Evolutionary conservation across 306 rosid species (phyloP), one percentile per base, ranked within the genome.

Genomic region (Parietaria judaica): DNA sequence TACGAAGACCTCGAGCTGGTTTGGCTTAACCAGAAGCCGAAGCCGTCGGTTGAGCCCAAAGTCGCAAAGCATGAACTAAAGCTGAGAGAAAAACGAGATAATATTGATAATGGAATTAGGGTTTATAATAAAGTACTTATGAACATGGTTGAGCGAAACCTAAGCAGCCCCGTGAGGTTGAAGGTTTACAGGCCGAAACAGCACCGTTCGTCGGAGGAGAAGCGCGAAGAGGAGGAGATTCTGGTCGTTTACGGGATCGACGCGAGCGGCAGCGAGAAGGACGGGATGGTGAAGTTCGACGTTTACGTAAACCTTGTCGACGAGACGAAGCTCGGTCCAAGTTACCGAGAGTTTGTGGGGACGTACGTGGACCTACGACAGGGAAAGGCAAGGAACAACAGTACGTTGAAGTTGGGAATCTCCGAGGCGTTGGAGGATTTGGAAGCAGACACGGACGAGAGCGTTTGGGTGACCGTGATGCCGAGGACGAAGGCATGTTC

Each of bases 401-500:
- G 45, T 8, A 41, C 45, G 6, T 11, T 54, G 36, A 69, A 69
- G 43, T 15, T 69, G 60, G 74, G 68, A 4, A 61, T 69, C 35
- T 61, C 74, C 4, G 74, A 69, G 16, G 3, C 61, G 3, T 31
- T 69, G 6, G 34, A 61, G 11, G 73, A 61, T 15, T 54, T 69
- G 57, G 74, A 69, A 37, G 74, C 74, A 45, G 63, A 61, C 36
- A 14, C 48, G 46, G 74, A 69, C 54, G 74, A 69, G 12, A 69
- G 50, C 41, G 54, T 69, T 48, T 69, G 62, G 68, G 74, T 61
- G 35, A 69, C 74, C 8, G 7, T 61, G 45, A 3, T 61, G 13
- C 68, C 68, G 3, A 16, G 14, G 36, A 62, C 74, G 12, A 44
- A 4, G 14, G 54, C 74, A 0, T 69, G 74, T 59, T 6, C 3